Base-by-base conservation (phyloP, 1,284 basidiomycete species). In the Clitocybe nebularis region DNA sequence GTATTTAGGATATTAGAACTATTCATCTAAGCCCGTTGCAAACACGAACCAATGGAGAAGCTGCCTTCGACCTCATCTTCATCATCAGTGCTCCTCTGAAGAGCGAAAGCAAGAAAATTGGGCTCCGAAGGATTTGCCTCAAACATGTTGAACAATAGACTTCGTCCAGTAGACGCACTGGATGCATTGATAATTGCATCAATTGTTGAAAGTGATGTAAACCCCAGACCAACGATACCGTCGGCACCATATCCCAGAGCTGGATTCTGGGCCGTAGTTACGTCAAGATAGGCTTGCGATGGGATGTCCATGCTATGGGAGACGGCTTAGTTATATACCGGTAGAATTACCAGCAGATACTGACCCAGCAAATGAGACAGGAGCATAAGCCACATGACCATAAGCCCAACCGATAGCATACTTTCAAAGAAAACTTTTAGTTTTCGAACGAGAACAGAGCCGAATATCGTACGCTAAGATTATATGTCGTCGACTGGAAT, bases 201-300 rank as follows among this genome's bases (percentile, higher is more conserved):
- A 35, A 90, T 74, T 26, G 65, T 74, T 2, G 88, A 90, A 22
- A 89, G 72, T 11, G 77, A 77, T 23, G 79, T 80, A 57, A 90
- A 89, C 28, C 88, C 86, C n/a, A 89, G 71, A 11, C 87, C 87
- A 24, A 79, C 61, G 52, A 90, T 79, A n/a, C 88, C 88, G 48
- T 67, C 56, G 11, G 84, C 81, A 16, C 81, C 83, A 52, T 84
- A 88, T 2, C 69, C 66, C n/a, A 86, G 66, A 6, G 82, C 81
- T 19, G 86, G 84, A 58, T 89, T 88, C 39, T 72, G 58, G 5
- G 79, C 82, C 6, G 56, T 48, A 3, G 74, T 69, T 6, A 74
- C 80, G 49, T 84, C 82, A 39, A 90, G 61, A 54, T 77, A 79
- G 3, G 83, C 86, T 68, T 90, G 87, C 1, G 68, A 65, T 14